These are phyloP conservation scores for Arctostaphylos glauca DNA, from an alignment of 148 eudicot genomes.

Conservation along the genomic window DNA sequence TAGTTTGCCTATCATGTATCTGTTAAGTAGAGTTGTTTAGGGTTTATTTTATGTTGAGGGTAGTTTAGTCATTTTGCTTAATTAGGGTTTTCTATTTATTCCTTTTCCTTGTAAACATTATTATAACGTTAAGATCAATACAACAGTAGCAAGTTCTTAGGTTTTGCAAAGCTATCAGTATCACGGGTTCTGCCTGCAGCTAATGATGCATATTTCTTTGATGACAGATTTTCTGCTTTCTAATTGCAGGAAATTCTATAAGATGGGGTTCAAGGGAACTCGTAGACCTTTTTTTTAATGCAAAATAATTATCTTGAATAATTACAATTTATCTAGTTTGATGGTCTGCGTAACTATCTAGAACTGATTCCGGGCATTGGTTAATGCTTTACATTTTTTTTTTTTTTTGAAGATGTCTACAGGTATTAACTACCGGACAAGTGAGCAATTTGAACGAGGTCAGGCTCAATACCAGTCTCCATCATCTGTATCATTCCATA, in stretches of 20 bases:
- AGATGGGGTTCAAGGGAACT: background rate
- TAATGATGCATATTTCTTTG: background rate
- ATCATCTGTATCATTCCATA: conserved; percentile 35
- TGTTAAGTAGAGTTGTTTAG: too few species aligned
- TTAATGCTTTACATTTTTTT: background rate
- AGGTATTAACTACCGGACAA: conserved; percentile 41
- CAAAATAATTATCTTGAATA: background rate
- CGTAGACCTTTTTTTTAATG: background rate
- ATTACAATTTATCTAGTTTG: background rate
- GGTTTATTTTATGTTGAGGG: too few species aligned
- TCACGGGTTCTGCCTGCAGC: background rate
- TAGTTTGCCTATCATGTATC: background rate
- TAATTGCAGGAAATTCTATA: background rate
- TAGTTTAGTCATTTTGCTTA: too few species aligned
- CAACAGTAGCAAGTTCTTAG: too few species aligned
- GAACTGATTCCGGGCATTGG: conserved; percentile 8
- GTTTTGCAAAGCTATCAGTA: background rate
- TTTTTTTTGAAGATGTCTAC: conserved; percentile 36
- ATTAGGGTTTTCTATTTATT: too few species aligned
- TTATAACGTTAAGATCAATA: too few species aligned
- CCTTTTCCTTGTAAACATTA: too few species aligned
- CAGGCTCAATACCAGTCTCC: conserved; percentile 41
- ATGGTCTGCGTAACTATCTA: background rate
- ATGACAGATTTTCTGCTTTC: background rate
- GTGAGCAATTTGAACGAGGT: conserved; percentile 35